Percentiles rank a stretch among this genome's conserved stretches.
Conservation (phyloP, 2,329 filamentous ascomycete species). For the Trichophyton benhamiae region DNA sequence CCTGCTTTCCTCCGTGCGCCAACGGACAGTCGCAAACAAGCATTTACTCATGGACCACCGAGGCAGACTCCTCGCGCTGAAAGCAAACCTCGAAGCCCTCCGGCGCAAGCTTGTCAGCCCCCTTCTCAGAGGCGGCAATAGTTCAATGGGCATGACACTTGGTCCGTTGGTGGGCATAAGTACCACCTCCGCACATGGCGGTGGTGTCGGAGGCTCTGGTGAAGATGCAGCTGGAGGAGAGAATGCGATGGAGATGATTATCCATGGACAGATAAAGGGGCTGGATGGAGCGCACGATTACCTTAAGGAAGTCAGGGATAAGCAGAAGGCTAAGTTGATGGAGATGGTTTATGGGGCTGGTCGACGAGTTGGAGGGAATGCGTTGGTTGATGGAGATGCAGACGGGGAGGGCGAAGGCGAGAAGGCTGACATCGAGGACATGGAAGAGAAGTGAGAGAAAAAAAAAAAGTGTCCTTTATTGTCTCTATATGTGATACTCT, state of each 20-base stretch:
- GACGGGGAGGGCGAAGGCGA: background rate
- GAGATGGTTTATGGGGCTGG: constrained; percentile 58
- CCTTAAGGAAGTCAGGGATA: constrained; percentile 59
- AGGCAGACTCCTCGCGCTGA: constrained; percentile 66
- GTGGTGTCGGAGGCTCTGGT: constrained; percentile 11
- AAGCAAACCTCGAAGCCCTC: constrained; percentile 75
- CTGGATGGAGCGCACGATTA: constrained; percentile 69
- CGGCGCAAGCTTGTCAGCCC: constrained; percentile 73
- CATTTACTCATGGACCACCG: constrained; percentile 77
- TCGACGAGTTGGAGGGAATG: constrained; percentile 11
- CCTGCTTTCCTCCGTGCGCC: constrained; percentile 64
- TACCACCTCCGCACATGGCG: constrained; percentile 18
- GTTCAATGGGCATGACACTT: constrained; percentile 34
- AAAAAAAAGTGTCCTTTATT: background rate
- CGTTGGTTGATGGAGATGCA: background rate
- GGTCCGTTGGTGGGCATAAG: constrained; percentile 13
- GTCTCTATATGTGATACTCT: background rate
- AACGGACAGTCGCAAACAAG: constrained; percentile 79
- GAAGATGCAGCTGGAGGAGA: constrained; percentile 48
- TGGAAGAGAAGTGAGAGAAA: constrained; percentile 4
- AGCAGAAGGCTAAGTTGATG: constrained; percentile 73
- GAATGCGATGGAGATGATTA: constrained; percentile 42
- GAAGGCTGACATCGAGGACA: constrained; percentile 7
- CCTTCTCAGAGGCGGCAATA: constrained; percentile 54
- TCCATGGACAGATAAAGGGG: constrained; percentile 72